phyloP scores from a whole-genome alignment of 805 yeast genomes.

The Saccharomycopsis oosterbeekiorum region DNA sequence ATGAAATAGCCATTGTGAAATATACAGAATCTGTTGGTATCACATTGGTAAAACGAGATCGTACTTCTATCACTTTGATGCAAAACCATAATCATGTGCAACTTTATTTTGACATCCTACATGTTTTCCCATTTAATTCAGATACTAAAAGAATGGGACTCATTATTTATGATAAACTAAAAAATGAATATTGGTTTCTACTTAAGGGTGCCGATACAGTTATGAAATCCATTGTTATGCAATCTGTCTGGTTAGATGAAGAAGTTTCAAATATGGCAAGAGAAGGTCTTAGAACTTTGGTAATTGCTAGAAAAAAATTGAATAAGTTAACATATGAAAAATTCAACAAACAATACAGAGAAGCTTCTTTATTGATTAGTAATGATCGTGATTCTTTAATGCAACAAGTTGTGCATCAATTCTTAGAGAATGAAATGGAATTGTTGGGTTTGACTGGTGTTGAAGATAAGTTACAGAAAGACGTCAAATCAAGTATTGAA shows the following conservation, averaged over 20 bases:
- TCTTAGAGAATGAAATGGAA: conserved; percentile 75
- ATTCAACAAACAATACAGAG: conserved; percentile 53
- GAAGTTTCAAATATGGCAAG: conserved; percentile 97
- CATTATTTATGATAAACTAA: conserved; percentile 51
- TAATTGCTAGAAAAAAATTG: conserved; percentile 77
- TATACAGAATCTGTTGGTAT: conserved; percentile 84
- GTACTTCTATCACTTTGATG: conserved; percentile 57
- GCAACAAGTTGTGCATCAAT: conserved; percentile 56
- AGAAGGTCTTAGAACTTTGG: conserved; percentile 93
- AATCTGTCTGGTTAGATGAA: conserved; percentile 94
- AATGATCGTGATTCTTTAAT: conserved; percentile 62
- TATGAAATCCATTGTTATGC: conserved; percentile 73
- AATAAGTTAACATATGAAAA: conserved; percentile 43
- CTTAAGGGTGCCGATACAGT: conserved; percentile 96
- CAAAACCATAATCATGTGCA: conserved; percentile 46
- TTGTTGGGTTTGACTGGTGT: conserved; percentile 92
- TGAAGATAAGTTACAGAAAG: conserved; percentile 86
- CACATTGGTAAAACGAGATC: conserved; percentile 70
- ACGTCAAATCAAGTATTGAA: conserved; percentile 89
- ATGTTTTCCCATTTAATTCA: conserved; percentile 89
- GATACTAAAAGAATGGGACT: conserved; percentile 97
- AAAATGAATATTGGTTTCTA: conserved; percentile 72
- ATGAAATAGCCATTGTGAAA: conserved; percentile 92
- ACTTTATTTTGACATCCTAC: conserved; percentile 50
- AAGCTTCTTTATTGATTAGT: conserved; percentile 69